These are phyloP conservation scores for Capsicum baccatum DNA, from an alignment of 257 asterid species.

Conservation along the genomic window DNA sequence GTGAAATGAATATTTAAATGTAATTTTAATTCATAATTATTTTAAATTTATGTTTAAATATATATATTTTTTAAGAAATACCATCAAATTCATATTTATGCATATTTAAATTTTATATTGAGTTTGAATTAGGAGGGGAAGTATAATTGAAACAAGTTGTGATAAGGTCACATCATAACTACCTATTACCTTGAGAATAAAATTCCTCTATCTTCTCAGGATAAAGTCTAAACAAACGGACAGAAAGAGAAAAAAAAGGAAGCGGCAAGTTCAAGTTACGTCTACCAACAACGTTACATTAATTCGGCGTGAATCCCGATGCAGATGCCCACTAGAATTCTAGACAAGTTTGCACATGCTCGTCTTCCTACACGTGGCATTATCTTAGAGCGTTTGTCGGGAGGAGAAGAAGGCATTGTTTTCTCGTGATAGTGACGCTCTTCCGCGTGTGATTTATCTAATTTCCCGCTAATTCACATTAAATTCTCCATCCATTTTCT, in stretches of 20 bases:
- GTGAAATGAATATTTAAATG: too few relatives aligned
- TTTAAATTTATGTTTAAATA: too few relatives aligned
- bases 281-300: not conserved
- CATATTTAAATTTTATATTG: too few relatives aligned
- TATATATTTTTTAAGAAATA: too few relatives aligned
- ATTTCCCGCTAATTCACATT: not conserved
- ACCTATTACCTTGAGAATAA: not conserved
- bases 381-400: not conserved
- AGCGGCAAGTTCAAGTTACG: not conserved
- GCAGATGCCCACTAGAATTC: not conserved
- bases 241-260: not conserved
- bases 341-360: not conserved
- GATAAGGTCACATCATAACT: not conserved
- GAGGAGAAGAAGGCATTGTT: too few relatives aligned
- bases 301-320: not conserved
- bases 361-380: constrained; percentile 6
- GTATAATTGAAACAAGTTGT: not conserved
- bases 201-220: not conserved
- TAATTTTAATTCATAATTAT: too few relatives aligned
- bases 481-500: not conserved
- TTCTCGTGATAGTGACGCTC: not conserved
- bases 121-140: too few relatives aligned
- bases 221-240: too few relatives aligned
- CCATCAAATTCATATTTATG: too few relatives aligned
- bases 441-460: not conserved